Conservation (phyloP, 108 stramenopile species). For the Cyclotella atomus region DNA sequence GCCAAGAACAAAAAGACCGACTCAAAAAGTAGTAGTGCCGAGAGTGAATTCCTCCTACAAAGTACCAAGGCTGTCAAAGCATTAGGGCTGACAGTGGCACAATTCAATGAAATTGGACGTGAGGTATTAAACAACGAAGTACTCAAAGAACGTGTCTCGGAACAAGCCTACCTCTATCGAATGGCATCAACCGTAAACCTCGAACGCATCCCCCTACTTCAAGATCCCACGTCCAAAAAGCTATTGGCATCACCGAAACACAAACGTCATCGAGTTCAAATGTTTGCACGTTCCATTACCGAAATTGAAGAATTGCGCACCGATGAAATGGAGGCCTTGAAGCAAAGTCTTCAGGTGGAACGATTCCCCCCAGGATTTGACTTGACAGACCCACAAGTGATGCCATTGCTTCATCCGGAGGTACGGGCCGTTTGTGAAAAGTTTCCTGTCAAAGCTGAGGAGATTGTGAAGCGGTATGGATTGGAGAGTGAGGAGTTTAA, state of each 20-base stretch:
- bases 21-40: conserved; percentile 26
- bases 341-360: conserved; percentile 51
- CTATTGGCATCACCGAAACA: conserved; percentile 33
- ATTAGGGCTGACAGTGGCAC: conserved; percentile 64
- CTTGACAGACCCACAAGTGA: conserved; percentile 61
- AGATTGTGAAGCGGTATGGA: conserved; percentile 72
- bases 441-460: conserved; percentile 71
- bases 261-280: conserved; percentile 53
- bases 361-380: conserved; percentile 59
- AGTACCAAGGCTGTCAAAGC: conserved; percentile 58
- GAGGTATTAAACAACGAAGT: conserved; percentile 48
- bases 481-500: conserved; percentile 75
- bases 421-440: conserved; percentile 59
- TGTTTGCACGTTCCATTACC: conserved; percentile 62
- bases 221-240: conserved; percentile 52
- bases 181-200: conserved; percentile 63
- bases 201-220: conserved; percentile 59
- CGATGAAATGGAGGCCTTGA: conserved; percentile 59
- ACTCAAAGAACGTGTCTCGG: conserved; percentile 70
- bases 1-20: conserved; percentile 9
- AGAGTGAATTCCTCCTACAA: conserved; percentile 50
- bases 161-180: conserved; percentile 82
- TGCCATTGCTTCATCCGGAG: conserved; percentile 63
- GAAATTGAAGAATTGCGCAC: conserved; percentile 70
- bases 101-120: conserved; percentile 72